Evolutionary conservation across 2,329 filamentous ascomycete species (phyloP), one percentile per base, ranked within the genome.

Genomic region (Furcasterigmium furcatum): DNA sequence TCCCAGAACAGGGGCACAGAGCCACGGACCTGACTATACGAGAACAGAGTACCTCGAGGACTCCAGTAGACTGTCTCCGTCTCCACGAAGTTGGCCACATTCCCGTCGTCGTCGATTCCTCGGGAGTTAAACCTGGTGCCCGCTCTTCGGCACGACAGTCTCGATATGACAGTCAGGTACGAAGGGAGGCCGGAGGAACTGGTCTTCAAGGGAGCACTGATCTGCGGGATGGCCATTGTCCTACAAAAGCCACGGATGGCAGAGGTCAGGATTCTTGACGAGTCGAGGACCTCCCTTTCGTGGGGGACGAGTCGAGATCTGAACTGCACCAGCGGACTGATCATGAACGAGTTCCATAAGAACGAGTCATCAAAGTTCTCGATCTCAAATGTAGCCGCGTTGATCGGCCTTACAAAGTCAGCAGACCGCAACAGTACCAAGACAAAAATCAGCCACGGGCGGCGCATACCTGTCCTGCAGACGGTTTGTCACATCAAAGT

Each of bases 341-440:
- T 96, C 91, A 99, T 96, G 68, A 95, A 96, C 4, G 90, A 95
- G 61, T 99, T 99, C 94, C 94, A 99, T 16, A 99, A 70, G 61
- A 96, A 96, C 2, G 88, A 87, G 58, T 91, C 87, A 64, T 99
- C 91, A 50, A 97, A 84, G 58, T 89, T 94, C 61, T 96, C 91
- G 49, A 96, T 90, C 51, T 95, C 88, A 52, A 97, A 91, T 1
- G 87, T 84, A 38, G 84, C 78, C 18, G 82, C 82, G 61, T 92
- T 89, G 46, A 86, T n/a, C 81, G 13, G 85, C 82, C 56, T 87
- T 90, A 49, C 30, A 38, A 43, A 58, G 41, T 58, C 51, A 49
- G 48, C n/a, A 13, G 16, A 9, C 14, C 32, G 39, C 9, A 34
- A 46, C n/a, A n/a, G n/a, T n/a, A n/a, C 38, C 10, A 18, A 30